Conservation (phyloP, 139 green algal species). For the Tetradesmus lagerheimii region DNA sequence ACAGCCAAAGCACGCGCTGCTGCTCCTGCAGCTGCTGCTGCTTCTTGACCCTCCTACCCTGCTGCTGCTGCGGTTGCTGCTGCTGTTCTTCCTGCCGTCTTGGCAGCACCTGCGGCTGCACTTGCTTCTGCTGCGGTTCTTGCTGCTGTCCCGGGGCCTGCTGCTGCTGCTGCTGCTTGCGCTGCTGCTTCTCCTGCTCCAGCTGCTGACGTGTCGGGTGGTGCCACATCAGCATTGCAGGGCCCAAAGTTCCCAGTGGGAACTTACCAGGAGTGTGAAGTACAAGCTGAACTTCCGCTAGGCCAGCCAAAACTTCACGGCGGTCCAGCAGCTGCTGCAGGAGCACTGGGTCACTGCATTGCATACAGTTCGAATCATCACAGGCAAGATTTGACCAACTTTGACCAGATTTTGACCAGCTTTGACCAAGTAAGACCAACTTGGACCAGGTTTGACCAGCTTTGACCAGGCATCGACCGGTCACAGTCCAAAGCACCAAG, state of each 20-base stretch:
- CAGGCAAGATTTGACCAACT: no score
- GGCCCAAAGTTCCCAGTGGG: background rate
- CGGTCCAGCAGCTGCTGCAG: background rate
- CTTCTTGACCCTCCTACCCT: background rate
- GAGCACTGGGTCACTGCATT: background rate
- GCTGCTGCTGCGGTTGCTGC: background rate
- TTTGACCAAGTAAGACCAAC: no score
- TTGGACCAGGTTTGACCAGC: no score
- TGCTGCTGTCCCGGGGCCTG: background rate
- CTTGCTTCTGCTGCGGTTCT: constrained; percentile 19
- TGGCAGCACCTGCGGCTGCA: background rate
- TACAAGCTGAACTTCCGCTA: constrained; percentile 9
- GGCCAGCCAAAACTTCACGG: background rate
- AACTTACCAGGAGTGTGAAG: constrained; percentile 1
- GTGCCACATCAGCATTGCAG: constrained; percentile 27
- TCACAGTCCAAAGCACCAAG: no score
- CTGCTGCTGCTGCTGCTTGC: background rate
- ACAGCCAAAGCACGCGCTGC: constrained; percentile 53
- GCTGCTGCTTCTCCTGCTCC: constrained; percentile 20
- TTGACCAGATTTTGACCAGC: no score
- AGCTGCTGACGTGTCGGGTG: background rate
- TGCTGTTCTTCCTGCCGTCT: background rate
- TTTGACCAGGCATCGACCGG: no score
- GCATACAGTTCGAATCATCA: background rate
- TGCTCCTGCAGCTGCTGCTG: constrained; percentile 3